A percentile compares a stretch with the other conserved stretches of the same genome.
Evolutionary conservation across 108 stramenopile species (phyloP).

Genomic region (Cafeteria roenbergensis): DNA sequence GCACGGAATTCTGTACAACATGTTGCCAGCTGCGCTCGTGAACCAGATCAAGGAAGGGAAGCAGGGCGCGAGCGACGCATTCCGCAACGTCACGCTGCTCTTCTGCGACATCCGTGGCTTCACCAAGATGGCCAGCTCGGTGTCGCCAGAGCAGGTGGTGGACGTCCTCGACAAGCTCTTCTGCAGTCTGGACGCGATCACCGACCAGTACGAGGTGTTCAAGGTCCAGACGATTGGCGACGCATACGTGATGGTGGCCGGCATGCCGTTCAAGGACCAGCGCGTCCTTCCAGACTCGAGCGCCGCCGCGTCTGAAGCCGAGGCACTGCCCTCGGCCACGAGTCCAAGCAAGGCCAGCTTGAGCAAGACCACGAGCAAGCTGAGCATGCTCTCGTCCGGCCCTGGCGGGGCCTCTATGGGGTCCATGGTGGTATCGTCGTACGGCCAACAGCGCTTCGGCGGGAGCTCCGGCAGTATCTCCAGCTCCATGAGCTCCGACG

Average conservation of each 20-base stretch:
- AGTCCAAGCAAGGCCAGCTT: too few relatives aligned
- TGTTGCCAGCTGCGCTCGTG: slow-evolving; percentile 17
- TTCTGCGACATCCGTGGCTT: slow-evolving; percentile 35
- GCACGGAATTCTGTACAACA: slow-evolving; percentile 1
- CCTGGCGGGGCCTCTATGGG: too few relatives aligned
- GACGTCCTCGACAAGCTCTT: slow-evolving; percentile 31
- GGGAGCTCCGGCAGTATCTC: too few relatives aligned
- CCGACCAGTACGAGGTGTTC: slow-evolving; percentile 21
- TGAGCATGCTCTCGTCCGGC: too few relatives aligned
- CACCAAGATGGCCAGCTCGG: slow-evolving; percentile 21
- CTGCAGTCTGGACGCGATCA: slow-evolving; percentile 18
- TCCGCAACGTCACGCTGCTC: slow-evolving; percentile 26
- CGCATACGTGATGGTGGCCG: slow-evolving; percentile 27
- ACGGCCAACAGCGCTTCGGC: too few relatives aligned
- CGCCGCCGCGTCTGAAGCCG: too few relatives aligned
- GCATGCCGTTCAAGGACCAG: slow-evolving; percentile 4
- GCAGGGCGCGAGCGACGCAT: not conserved
- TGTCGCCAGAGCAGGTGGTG: slow-evolving; percentile 26
- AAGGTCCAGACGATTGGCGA: slow-evolving; percentile 42
- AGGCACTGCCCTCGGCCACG: too few relatives aligned
- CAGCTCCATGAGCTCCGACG: too few relatives aligned
- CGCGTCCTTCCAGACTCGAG: too few relatives aligned
- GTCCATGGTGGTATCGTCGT: too few relatives aligned
- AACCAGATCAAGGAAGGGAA: slow-evolving; percentile 6
- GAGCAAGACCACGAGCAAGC: too few relatives aligned